These are phyloP conservation scores for Brassica rapa DNA, from an alignment of 345 rosid genomes.

Conservation along the genomic window DNA sequence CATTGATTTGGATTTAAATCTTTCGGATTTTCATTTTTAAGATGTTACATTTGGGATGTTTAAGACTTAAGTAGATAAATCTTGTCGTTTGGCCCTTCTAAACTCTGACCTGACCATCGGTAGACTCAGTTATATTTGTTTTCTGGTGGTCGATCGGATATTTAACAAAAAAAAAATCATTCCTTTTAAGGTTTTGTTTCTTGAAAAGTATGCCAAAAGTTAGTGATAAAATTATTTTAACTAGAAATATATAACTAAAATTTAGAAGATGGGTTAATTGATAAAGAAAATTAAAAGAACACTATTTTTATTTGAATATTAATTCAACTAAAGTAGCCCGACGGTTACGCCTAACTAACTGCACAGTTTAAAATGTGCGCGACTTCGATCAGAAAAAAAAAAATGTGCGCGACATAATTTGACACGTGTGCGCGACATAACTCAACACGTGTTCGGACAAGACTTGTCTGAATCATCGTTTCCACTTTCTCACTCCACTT, in stretches of 20 bases:
- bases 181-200: no score
- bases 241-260: no score
- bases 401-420: neutral
- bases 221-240: no score
- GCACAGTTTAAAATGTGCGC: no score
- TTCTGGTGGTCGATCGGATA: neutral
- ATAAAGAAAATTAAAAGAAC: no score
- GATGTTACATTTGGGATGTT: slow-evolving; percentile 17
- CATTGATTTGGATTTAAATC: slow-evolving; percentile 23
- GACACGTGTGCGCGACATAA: neutral
- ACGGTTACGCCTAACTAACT: neutral
- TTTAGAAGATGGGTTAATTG: no score
- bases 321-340: neutral
- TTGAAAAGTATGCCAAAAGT: no score
- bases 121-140: neutral
- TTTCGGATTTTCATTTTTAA: neutral
- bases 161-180: neutral
- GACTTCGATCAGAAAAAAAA: no score
- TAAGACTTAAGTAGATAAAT: neutral
- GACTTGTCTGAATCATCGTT: slow-evolving; percentile 23
- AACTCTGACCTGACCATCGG: neutral
- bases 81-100: neutral
- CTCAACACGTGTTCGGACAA: slow-evolving; percentile 15
- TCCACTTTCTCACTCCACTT: slow-evolving; percentile 21
- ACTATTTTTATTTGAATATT: no score